Base-by-base conservation (phyloP, 106 monocot species). In the Ottelia alismoides region DNA sequence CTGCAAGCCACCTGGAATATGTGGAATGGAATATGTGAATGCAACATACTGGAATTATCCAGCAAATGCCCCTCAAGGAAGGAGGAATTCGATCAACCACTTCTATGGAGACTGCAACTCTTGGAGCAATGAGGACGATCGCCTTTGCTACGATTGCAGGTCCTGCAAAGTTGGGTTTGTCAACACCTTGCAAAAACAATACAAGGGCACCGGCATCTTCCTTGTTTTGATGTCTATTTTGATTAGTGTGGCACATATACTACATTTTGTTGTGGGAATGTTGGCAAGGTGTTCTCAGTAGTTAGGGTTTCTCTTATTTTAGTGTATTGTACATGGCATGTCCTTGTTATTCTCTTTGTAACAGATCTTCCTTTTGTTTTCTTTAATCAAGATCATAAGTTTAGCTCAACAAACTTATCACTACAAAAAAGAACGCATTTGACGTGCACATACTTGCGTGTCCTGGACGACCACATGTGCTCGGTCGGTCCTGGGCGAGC, bases 11-110 rank as follows among this genome's bases (percentile, higher is more conserved):
- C 50, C 71, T 11, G 64, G 47, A 7, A 5, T 45, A n/a, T 71
- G 71, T 27, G 57, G 52, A 22, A 63, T 71, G 63, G 22, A 51
- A 45, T 71, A 71, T 30, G 58, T 71, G 22, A 71, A 64, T 29
- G 64, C 71, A 1, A 58, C 71, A 7, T 64, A 64, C 18, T 71
- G 71, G 71, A 64, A 22, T 4, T n/a, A n/a, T n/a, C 20, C 45
- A 11, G 27, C 23, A 3, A n/a, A n/a, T n/a, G 6, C 12, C 12
- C 46, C n/a, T 5, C 19, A 52, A 14, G 29, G 28, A 1, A 26
- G 25, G 12, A 14, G 5, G 3, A 20, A 47, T 0, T 3, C 28
- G 2, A 2, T n/a, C 1, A 11, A 2, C 16, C 2, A 2, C 2
- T 1, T 22, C 5, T 58, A 28, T 24, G 2, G 20, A 2, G 50